phyloP scores from a whole-genome alignment of 148 eudicot species.

The Cornus florida region DNA sequence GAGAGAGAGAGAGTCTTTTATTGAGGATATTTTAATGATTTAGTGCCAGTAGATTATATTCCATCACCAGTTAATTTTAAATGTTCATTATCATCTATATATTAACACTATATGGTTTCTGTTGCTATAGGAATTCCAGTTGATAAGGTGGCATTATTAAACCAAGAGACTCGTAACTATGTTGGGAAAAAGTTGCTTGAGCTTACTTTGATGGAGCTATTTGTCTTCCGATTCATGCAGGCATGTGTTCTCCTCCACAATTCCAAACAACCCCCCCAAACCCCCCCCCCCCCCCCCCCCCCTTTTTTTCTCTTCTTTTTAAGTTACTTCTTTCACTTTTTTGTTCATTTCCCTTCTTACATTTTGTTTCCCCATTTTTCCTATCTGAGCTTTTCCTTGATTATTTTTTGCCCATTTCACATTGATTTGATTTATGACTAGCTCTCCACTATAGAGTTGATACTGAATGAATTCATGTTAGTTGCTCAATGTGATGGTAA shows the following conservation, averaged over 20 bases:
- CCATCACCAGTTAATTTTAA: background rate
- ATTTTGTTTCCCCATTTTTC: background rate
- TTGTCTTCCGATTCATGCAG: slow-evolving; percentile 97
- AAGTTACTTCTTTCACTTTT: background rate
- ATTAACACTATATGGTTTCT: background rate
- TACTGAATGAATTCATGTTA: background rate
- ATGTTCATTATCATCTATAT: background rate
- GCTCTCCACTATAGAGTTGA: background rate
- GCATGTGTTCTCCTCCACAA: slow-evolving; percentile 22
- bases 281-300: background rate
- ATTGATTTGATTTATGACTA: background rate
- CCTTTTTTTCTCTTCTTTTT: background rate
- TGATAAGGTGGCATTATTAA: slow-evolving; percentile 80
- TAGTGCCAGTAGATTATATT: background rate
- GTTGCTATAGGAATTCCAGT: slow-evolving; percentile 68
- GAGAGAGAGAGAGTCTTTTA: too few species aligned
- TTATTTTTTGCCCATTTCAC: background rate
- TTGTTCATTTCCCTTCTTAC: background rate
- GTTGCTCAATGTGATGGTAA: background rate
- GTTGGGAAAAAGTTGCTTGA: slow-evolving; percentile 82
- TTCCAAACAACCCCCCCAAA: too few species aligned
- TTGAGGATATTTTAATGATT: too few species aligned
- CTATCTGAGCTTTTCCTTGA: background rate
- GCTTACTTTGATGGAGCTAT: slow-evolving; percentile 90
- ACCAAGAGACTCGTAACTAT: slow-evolving; percentile 84